These are phyloP conservation scores for Cenchrus americanus DNA, from an alignment of 176 grass and related monocot genomes.

Conservation along the genomic window DNA sequence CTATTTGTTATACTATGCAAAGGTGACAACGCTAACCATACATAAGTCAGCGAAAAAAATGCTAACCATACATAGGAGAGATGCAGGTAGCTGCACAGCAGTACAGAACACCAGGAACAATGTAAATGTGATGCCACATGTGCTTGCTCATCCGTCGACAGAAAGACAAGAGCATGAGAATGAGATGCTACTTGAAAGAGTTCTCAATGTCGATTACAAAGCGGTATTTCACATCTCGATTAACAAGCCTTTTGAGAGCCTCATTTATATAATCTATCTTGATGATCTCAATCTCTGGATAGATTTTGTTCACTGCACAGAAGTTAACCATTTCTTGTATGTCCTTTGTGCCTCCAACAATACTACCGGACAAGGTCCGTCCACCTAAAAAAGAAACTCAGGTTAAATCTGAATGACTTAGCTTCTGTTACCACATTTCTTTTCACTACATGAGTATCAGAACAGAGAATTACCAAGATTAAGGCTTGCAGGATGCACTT, in stretches of 20 bases:
- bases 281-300: slow-evolving; percentile 73
- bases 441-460: not conserved
- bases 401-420: slow-evolving; percentile 7
- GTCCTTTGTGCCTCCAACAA: slow-evolving; percentile 62
- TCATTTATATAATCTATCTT: slow-evolving; percentile 85
- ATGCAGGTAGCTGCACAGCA: not conserved
- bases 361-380: slow-evolving; percentile 61
- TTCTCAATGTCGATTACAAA: slow-evolving; percentile 72
- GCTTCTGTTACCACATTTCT: not conserved
- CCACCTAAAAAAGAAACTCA: slow-evolving; percentile 50
- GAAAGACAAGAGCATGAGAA: not conserved
- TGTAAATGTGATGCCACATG: not conserved
- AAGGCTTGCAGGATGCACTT: slow-evolving; percentile 61
- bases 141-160: not conserved
- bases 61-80: not conserved
- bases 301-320: slow-evolving; percentile 73
- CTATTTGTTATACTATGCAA: not conserved
- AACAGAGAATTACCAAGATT: slow-evolving; percentile 52
- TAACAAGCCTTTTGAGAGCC: slow-evolving; percentile 65
- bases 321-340: slow-evolving; percentile 71
- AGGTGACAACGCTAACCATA: not conserved
- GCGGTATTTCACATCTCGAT: slow-evolving; percentile 70
- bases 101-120: not conserved
- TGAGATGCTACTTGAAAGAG: slow-evolving; percentile 46
- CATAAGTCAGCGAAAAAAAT: not conserved